Conservation (phyloP, 805 yeast genomes). For the Lipomyces mesembrius region DNA sequence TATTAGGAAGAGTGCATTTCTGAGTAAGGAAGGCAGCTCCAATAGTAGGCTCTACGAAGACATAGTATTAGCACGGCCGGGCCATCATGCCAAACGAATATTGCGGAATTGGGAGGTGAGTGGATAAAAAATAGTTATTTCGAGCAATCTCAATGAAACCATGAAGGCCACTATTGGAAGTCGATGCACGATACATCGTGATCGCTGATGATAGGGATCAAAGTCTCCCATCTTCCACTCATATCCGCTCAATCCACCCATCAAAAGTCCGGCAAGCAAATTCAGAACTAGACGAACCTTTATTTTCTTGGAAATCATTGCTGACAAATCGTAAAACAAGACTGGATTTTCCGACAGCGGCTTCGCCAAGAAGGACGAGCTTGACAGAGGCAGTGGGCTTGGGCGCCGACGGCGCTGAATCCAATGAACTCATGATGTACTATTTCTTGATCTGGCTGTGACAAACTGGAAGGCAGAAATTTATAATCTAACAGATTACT, state of each 20-base stretch:
- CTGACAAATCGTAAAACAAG: constrained; percentile 89
- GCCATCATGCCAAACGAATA: background rate
- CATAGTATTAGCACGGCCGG: background rate
- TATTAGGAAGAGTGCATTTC: constrained; percentile 82
- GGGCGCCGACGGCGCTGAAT: constrained; percentile 37
- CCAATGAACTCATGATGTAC: constrained; percentile 32
- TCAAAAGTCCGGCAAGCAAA: background rate
- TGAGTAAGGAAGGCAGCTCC: constrained; percentile 98
- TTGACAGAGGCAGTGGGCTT: constrained; percentile 75
- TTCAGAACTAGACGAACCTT: constrained; percentile 46
- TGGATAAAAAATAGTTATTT: background rate
- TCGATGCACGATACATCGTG: background rate
- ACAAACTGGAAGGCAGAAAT: background rate
- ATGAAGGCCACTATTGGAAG: background rate
- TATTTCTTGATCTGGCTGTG: background rate
- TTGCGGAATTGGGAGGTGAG: background rate
- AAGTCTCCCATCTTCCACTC: background rate
- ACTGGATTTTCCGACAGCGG: constrained; percentile 97
- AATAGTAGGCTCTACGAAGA: constrained; percentile 79
- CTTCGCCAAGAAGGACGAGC: constrained; percentile 91
- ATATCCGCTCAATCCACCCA: background rate
- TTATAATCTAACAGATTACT: background rate
- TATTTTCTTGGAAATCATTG: constrained; percentile 94
- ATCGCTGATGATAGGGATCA: background rate
- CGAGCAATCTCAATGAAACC: background rate